Base-by-base conservation (phyloP, 306 rosid genomes). In the Lotus japonicus region DNA sequence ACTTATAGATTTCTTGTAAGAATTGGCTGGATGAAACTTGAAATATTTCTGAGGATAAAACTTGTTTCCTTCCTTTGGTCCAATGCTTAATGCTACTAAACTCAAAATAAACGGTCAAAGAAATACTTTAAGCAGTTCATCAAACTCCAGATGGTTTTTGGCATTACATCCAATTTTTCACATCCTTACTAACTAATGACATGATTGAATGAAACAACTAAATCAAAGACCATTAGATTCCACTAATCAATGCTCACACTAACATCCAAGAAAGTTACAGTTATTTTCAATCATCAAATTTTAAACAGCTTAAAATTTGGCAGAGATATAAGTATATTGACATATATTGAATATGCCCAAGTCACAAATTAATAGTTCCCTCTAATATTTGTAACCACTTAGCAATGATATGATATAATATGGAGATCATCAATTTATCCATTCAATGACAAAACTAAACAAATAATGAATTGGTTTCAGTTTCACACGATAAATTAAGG, bases 381-480 rank as follows among this genome's bases (percentile, higher is more conserved):
- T 50, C 74, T 50, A 41, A 49, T 38, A 12, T 68, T 59, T 55
- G 68, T 36, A 8, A 17, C 14, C 26, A 65, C 28, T 64, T 26
- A 53, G 52, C 6, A 43, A 13, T 63, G 18, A 16, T 68, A 56
- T 9, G 15, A 31, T 53, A 11, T 42, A 15, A n/a, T 18, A 51
- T 28, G 52, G 51, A 76, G 16, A 68, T 60, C 58, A 43, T 7
- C 45, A 53, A 58, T 16, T 46, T 77, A 39, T 1, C n/a, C 58
- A 58, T 7, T 21, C 64, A 46, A 78, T 6, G 31, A 71, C 41
- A 33, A 21, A 55, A 10, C 33, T 4, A 65, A 38, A 50, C 57
- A 51, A 70, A 46, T 10, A 68, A 62, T 26, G 31, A 42, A 31
- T 18, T 51, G 35, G 45, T 36, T 44, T 51, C 58, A 57, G 13